Evolutionary conservation across 805 yeast genomes (phyloP).

Genomic region (Metschnikowia sp.): DNA sequence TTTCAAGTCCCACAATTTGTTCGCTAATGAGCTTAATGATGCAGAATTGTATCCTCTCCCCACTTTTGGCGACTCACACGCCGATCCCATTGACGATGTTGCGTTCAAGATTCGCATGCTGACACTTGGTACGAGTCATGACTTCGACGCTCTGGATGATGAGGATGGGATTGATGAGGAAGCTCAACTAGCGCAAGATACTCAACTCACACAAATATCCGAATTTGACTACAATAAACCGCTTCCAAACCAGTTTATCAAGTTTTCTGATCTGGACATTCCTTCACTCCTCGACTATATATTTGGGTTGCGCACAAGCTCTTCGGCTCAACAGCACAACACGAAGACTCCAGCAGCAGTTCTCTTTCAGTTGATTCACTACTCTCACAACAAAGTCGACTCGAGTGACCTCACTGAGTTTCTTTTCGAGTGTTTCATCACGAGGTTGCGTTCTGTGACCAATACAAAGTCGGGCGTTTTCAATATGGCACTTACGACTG

Average conservation of each 20-base stretch:
- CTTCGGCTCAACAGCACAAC: constrained; percentile 38
- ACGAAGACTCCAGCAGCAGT: constrained; percentile 65
- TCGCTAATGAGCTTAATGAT: constrained; percentile 11
- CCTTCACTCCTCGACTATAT: constrained; percentile 47
- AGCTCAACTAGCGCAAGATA: constrained; percentile 25
- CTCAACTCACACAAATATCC: constrained; percentile 24
- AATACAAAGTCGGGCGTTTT: constrained; percentile 60
- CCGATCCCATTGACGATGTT: constrained; percentile 34
- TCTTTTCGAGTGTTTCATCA: constrained; percentile 55
- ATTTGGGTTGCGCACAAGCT: constrained; percentile 42
- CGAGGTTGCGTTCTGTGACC: constrained; percentile 58
- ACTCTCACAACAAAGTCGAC: constrained; percentile 56
- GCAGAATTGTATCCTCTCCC: constrained; percentile 15
- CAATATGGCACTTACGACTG: constrained; percentile 34
- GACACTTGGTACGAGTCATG: constrained; percentile 23
- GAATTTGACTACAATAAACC: constrained; percentile 57
- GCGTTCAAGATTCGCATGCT: constrained; percentile 33
- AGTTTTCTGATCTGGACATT: constrained; percentile 58
- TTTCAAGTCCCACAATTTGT: constrained; percentile 49
- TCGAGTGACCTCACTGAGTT: constrained; percentile 55
- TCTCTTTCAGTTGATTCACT: constrained; percentile 66
- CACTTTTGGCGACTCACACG: constrained; percentile 16
- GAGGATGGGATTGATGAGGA: constrained; percentile 26
- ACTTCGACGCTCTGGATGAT: constrained; percentile 20
- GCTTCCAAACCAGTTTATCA: constrained; percentile 56